These are phyloP conservation scores for Aspergillus sclerotiicarbonarius DNA, from an alignment of 495 filamentous ascomycete species.

Conservation along the genomic window DNA sequence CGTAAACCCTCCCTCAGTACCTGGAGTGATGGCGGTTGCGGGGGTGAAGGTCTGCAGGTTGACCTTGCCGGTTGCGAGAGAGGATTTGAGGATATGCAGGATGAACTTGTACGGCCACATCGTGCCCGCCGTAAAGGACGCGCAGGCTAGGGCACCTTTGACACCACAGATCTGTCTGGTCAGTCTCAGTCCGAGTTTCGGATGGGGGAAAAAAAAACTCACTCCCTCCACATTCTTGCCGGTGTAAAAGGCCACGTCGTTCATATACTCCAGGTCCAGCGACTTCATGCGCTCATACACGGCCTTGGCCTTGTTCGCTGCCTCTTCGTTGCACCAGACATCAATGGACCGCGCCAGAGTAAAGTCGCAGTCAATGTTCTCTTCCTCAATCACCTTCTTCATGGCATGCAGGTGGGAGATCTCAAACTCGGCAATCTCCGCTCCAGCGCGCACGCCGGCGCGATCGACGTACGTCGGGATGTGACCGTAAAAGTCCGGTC, in stretches of 20 bases:
- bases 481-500: slow-evolving; percentile 33
- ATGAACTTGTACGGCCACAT: slow-evolving; percentile 65
- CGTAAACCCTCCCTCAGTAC: slow-evolving; percentile 36
- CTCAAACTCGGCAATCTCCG: slow-evolving; percentile 31
- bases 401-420: slow-evolving; percentile 29
- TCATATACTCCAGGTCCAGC: slow-evolving; percentile 25
- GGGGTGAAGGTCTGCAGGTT: slow-evolving; percentile 64
- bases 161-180: slow-evolving; percentile 25
- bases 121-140: slow-evolving; percentile 52
- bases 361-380: slow-evolving; percentile 43
- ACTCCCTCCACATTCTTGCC: slow-evolving; percentile 29
- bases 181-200: background rate
- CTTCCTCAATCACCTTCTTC: slow-evolving; percentile 31
- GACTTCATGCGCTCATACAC: slow-evolving; percentile 29
- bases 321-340: slow-evolving; percentile 33
- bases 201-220: background rate
- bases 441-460: slow-evolving; percentile 13
- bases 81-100: slow-evolving; percentile 55
- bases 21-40: slow-evolving; percentile 36
- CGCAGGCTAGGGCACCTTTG: slow-evolving; percentile 33
- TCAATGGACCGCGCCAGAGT: slow-evolving; percentile 35
- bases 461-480: slow-evolving; percentile 30
- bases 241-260: slow-evolving; percentile 29
- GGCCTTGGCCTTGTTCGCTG: slow-evolving; percentile 27
- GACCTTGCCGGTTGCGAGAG: slow-evolving; percentile 47